Conservation (phyloP, 2,329 filamentous ascomycete genomes). For the Penicillium hesseltinei region DNA sequence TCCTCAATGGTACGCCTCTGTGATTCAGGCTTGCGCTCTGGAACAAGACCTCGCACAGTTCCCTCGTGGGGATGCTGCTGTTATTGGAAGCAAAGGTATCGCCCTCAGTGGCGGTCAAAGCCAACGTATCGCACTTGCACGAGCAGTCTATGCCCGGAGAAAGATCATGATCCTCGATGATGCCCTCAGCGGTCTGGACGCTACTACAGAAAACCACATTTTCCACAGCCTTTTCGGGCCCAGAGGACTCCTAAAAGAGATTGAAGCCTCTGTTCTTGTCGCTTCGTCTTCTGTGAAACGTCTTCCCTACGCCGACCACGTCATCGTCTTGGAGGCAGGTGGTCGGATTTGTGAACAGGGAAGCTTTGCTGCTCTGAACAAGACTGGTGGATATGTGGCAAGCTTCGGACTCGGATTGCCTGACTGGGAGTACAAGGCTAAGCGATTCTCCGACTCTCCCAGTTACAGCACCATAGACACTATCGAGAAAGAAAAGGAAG, state of each 20-base stretch:
- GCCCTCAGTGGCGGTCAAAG: slow-evolving; percentile 54
- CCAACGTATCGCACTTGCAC: slow-evolving; percentile 54
- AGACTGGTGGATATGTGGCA: slow-evolving; percentile 41
- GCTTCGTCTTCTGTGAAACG: slow-evolving; percentile 42
- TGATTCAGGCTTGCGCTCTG: slow-evolving; percentile 39
- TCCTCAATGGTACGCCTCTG: slow-evolving; percentile 37
- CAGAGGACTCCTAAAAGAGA: slow-evolving; percentile 46
- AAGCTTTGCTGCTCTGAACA: slow-evolving; percentile 37
- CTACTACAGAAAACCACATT: slow-evolving; percentile 49
- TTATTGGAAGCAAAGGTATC: slow-evolving; percentile 53
- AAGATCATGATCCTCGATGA: slow-evolving; percentile 53
- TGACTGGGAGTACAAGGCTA: slow-evolving; percentile 32
- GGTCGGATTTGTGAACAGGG: slow-evolving; percentile 46
- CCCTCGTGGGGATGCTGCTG: slow-evolving; percentile 44
- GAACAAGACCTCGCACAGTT: slow-evolving; percentile 42
- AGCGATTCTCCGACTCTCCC: slow-evolving; percentile 19
- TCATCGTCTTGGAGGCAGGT: slow-evolving; percentile 40
- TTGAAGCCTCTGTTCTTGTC: slow-evolving; percentile 41
- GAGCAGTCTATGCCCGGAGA: slow-evolving; percentile 52
- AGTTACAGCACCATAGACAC: slow-evolving; percentile 20
- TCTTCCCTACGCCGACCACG: slow-evolving; percentile 44
- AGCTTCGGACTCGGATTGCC: slow-evolving; percentile 37
- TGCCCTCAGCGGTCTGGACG: slow-evolving; percentile 52
- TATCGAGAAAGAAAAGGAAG: slow-evolving; percentile 21
- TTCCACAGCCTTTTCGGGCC: slow-evolving; percentile 49